phyloP scores from a whole-genome alignment of 2,329 filamentous ascomycete species.

The Chaetomium olivaceum region DNA sequence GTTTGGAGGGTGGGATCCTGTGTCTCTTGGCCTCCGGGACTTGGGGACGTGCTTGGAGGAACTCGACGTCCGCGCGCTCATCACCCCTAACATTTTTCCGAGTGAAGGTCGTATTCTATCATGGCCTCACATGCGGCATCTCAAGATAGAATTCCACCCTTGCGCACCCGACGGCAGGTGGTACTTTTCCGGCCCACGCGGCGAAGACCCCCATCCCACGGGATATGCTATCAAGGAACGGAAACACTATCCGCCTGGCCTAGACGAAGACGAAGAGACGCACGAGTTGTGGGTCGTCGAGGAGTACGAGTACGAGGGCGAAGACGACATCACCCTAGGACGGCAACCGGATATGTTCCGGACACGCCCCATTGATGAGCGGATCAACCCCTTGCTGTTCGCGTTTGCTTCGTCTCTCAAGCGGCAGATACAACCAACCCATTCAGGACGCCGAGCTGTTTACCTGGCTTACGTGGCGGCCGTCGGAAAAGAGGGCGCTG shows the following conservation, averaged over 20 bases:
- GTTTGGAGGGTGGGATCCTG: constrained; percentile 15
- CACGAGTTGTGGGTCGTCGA: constrained; percentile 9
- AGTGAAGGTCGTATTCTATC: background rate
- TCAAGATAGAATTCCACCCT: constrained; percentile 21
- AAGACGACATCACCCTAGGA: constrained; percentile 1
- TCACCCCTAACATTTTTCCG: constrained; percentile 21
- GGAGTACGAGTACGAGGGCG: background rate
- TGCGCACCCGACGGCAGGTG: constrained; percentile 23
- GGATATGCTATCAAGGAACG: constrained; percentile 20
- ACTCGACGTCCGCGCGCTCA: constrained; percentile 17
- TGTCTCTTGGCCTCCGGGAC: constrained; percentile 21
- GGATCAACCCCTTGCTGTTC: background rate
- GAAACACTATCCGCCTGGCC: constrained; percentile 22
- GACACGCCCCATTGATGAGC: background rate
- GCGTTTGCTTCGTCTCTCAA: constrained; percentile 2
- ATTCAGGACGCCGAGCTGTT: constrained; percentile 5
- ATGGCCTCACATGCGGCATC: constrained; percentile 22
- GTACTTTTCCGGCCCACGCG: constrained; percentile 26
- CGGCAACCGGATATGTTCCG: constrained; percentile 4
- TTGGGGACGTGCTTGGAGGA: constrained; percentile 19
- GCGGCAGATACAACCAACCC: background rate
- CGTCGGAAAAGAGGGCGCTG: background rate
- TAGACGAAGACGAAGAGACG: constrained; percentile 18
- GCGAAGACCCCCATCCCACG: constrained; percentile 14
- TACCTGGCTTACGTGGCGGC: constrained; percentile 9